Evolutionary conservation across 1,284 basidiomycete genomes (phyloP).

Genomic region (Thelephora terrestris): DNA sequence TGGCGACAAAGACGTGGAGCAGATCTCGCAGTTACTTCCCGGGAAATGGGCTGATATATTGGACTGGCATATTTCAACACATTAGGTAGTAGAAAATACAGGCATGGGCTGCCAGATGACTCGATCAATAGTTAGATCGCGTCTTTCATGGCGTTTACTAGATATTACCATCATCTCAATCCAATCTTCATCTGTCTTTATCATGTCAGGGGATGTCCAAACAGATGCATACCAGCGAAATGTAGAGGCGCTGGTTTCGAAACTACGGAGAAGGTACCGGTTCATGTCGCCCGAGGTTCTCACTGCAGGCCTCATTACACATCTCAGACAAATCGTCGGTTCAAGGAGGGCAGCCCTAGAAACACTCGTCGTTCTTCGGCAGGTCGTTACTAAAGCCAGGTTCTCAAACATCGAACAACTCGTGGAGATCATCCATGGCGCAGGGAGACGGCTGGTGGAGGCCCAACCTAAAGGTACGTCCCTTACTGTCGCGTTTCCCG

Average conservation of each 20-base stretch:
- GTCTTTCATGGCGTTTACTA: background rate
- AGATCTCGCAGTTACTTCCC: constrained; percentile 76
- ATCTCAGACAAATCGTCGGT: constrained; percentile 73
- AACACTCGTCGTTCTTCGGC: constrained; percentile 79
- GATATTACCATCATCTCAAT: background rate
- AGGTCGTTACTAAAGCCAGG: constrained; percentile 80
- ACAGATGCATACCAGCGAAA: constrained; percentile 35
- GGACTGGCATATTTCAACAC: constrained; percentile 66
- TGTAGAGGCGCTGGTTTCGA: constrained; percentile 58
- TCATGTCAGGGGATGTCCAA: constrained; percentile 25
- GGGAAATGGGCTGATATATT: constrained; percentile 82
- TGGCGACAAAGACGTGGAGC: constrained; percentile 93
- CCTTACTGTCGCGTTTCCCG: background rate
- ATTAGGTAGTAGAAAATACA: too few species aligned
- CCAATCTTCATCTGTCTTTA: background rate
- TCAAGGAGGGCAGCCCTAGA: constrained; percentile 84
- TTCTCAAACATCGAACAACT: constrained; percentile 87
- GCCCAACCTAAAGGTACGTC: constrained; percentile 84
- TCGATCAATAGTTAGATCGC: background rate
- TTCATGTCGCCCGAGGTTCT: constrained; percentile 5
- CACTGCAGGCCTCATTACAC: background rate
- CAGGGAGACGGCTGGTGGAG: constrained; percentile 74
- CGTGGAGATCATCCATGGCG: constrained; percentile 68
- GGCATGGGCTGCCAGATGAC: background rate
- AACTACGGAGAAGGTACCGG: constrained; percentile 51